Evolutionary conservation across 2,329 filamentous ascomycete species (phyloP).

Genomic region (Stagonosporopsis rhizophila): DNA sequence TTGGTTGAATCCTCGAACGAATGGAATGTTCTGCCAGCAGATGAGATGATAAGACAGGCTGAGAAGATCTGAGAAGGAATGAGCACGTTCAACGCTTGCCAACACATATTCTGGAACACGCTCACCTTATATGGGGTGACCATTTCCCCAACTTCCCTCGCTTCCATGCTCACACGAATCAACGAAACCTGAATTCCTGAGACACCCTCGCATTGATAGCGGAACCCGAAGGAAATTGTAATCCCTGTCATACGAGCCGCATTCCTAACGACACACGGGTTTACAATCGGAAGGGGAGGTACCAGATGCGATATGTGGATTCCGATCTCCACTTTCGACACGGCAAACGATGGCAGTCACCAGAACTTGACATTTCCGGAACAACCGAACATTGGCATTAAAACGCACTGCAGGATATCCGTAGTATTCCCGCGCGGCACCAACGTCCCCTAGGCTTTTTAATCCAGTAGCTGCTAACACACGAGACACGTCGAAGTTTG

Average conservation of each 20-base stretch:
- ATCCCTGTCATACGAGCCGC: conserved; percentile 17
- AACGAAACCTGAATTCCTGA: conserved; percentile 24
- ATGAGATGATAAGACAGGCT: conserved; percentile 37
- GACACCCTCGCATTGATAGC: conserved; percentile 30
- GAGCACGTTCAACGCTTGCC: conserved; percentile 44
- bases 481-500: conserved; percentile 3
- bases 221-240: conserved; percentile 17
- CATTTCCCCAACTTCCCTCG: conserved; percentile 4
- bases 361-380: conserved; percentile 10
- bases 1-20: conserved; percentile 24
- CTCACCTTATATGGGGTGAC: conserved; percentile 37
- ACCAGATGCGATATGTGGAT: conserved; percentile 17
- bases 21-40: conserved; percentile 41
- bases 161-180: conserved; percentile 13
- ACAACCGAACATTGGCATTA: conserved; percentile 8
- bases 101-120: conserved; percentile 27
- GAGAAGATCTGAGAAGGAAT: conserved; percentile 43
- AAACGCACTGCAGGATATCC: conserved; percentile 5
- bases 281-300: conserved; percentile 21
- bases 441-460: background rate
- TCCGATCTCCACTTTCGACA: conserved; percentile 25
- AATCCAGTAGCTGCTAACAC: background rate
- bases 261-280: conserved; percentile 6
- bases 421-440: conserved; percentile 12
- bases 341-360: conserved; percentile 8